Conservation (phyloP, 2,329 filamentous ascomycete genomes). For the Domatiomyces catenatus region DNA sequence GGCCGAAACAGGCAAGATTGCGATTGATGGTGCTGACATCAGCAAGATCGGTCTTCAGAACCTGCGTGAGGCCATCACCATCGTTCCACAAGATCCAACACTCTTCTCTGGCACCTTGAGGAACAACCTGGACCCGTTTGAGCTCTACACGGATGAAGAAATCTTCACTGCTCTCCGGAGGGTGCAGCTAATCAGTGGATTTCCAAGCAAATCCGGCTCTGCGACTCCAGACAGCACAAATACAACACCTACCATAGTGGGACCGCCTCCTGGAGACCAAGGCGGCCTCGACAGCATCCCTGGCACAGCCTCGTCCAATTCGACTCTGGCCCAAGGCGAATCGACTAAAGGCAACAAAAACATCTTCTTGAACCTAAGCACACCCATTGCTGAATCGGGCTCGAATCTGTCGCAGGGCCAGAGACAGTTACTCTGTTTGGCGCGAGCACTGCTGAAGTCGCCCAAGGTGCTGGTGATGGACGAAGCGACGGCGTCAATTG, state of each 20-base stretch:
- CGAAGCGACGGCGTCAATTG: conserved; percentile 92
- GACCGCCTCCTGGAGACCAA: not conserved
- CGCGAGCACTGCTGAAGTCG: conserved; percentile 76
- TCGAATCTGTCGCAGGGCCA: conserved; percentile 93
- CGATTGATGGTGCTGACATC: conserved; percentile 86
- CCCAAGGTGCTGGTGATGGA: conserved; percentile 97
- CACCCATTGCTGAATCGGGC: conserved; percentile 74
- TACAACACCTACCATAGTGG: conserved; percentile 17
- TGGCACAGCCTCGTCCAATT: conserved; percentile 11
- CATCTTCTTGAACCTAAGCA: conserved; percentile 74
- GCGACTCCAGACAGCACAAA: conserved; percentile 23
- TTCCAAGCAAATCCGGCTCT: conserved; percentile 22
- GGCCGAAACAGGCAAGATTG: conserved; percentile 73
- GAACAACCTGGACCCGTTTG: conserved; percentile 78
- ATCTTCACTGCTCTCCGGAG: conserved; percentile 74
- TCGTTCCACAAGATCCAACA: conserved; percentile 77
- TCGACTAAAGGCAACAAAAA: conserved; percentile 61
- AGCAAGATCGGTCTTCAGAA: conserved; percentile 82
- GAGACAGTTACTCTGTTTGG: conserved; percentile 83
- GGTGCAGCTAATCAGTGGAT: conserved; percentile 63
- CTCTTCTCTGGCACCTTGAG: conserved; percentile 20
- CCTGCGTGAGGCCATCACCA: conserved; percentile 83
- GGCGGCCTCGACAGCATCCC: conserved; percentile 2
- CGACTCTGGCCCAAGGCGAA: conserved; percentile 11
- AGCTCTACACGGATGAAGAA: conserved; percentile 73